Evolutionary conservation across 2,329 filamentous ascomycete genomes (phyloP).

Genomic region (Fusarium equiseti): DNA sequence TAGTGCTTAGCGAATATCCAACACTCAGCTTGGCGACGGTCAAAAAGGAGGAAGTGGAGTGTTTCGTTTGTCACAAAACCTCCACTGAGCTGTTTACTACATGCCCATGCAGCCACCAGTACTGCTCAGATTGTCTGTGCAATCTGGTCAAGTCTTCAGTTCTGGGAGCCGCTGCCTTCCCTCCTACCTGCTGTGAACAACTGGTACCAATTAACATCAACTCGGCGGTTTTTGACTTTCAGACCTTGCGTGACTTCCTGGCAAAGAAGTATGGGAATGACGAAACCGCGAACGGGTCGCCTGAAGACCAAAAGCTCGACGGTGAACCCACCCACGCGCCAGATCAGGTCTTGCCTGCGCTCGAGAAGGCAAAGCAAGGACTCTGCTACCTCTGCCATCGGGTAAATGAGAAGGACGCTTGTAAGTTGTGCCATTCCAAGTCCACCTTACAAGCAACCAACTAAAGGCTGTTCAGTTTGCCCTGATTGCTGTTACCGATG

Average conservation of each 20-base stretch:
- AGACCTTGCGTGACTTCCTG: background rate
- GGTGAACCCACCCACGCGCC: background rate
- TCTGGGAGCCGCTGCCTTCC: background rate
- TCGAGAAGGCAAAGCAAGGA: background rate
- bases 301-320: background rate
- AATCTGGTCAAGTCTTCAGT: conserved; percentile 6
- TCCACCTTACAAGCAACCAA: background rate
- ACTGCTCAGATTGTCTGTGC: conserved; percentile 14
- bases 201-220: conserved; percentile 9
- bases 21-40: background rate
- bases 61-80: background rate
- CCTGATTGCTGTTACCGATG: conserved; percentile 23
- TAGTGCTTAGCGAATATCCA: background rate
- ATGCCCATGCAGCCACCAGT: conserved; percentile 12
- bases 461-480: background rate
- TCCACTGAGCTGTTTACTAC: background rate
- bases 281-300: background rate
- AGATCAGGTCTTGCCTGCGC: background rate
- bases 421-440: background rate
- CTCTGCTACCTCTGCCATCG: background rate
- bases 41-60: background rate
- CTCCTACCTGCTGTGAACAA: conserved; percentile 9
- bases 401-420: background rate
- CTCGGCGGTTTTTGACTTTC: background rate
- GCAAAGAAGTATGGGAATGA: background rate